Evolutionary conservation across 2,329 filamentous ascomycete genomes (phyloP), one percentile per base, ranked within the genome.

Genomic region (Fusarium sp.): DNA sequence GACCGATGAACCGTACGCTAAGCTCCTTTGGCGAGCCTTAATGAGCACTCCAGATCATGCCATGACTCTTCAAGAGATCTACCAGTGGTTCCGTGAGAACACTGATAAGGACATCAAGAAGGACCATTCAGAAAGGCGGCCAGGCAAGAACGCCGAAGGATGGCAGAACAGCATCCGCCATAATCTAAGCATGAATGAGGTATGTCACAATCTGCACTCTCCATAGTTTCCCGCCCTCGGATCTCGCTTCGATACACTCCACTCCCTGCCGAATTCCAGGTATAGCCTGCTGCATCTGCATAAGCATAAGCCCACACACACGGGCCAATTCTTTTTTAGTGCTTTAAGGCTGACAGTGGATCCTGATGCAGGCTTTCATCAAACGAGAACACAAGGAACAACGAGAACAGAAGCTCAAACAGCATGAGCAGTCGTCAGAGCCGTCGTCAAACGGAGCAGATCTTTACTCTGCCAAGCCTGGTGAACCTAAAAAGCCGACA

Each of bases 121-220:
- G 76, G 89, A 88, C 7, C 88, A 54, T 16, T 30, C 55, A 37
- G 67, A 54, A 10, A 71, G 67, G 52, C 68, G 69, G 9, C 65
- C 51, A 14, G 67, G 67, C 42, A 69, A 69, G 27, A 69, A 69
- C 37, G 67, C 67, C 55, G 91, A 90, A 73, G 95, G 94, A 12
- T 98, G 95, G 95, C 92, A 95, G 81, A 98, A 98, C 80, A 97
- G 93, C 78, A 97, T 98, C 70, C 89, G 95, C 4, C 95, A 98
- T 79, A 98, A 98, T 74, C 83, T 98, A 10, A 97, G 94, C 49
- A 98, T 98, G 94, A 98, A 98, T 75, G 86, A 87, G 65, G 95
- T 98, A 88, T 81, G 82, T 77, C 34, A 55, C 32, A 32, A 47
- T 51, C 61, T 63, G 48, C 47, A 61, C 40, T 65, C 57, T 59